Percentiles rank a stretch among this genome's conserved stretches.
Evolutionary conservation across 352 stramenopile species (phyloP).

Genomic region (Thalassiosira gravida): DNA sequence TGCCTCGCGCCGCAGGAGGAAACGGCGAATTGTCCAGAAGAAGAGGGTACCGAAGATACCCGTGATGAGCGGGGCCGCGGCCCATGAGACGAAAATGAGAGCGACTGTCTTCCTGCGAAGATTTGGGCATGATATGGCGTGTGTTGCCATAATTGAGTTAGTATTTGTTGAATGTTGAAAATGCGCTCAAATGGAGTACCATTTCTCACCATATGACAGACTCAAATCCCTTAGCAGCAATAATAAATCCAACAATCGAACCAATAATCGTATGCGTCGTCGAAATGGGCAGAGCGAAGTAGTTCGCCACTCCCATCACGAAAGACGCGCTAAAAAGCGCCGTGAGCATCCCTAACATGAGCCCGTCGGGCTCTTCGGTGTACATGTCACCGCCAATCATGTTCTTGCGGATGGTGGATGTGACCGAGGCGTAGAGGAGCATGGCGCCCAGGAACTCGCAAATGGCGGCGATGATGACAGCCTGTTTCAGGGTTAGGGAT

Average conservation of each 20-base stretch:
- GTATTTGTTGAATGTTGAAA: constrained; percentile 1
- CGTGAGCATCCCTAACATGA: constrained; percentile 86
- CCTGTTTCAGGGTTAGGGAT: constrained; percentile 85
- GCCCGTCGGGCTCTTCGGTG: constrained; percentile 79
- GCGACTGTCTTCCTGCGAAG: background rate
- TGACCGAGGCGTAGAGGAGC: constrained; percentile 87
- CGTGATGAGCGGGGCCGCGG: constrained; percentile 80
- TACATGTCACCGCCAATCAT: constrained; percentile 79
- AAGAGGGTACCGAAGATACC: constrained; percentile 76
- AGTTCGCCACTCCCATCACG: constrained; percentile 82
- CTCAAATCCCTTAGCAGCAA: constrained; percentile 60
- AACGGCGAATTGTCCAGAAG: constrained; percentile 74
- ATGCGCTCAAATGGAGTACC: background rate
- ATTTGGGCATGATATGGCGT: background rate
- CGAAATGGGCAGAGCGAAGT: constrained; percentile 83
- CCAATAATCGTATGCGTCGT: constrained; percentile 87
- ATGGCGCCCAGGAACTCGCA: constrained; percentile 88
- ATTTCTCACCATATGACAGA: no score
- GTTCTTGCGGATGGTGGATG: constrained; percentile 85
- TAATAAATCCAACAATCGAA: constrained; percentile 84
- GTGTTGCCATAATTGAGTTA: no score
- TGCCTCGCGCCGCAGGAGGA: constrained; percentile 67
- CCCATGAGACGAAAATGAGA: constrained; percentile 82
- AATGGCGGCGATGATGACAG: constrained; percentile 84
- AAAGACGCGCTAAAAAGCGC: constrained; percentile 67